These are phyloP conservation scores for Plasmodium billcollinsi DNA, from an alignment of 169 alveolate genomes.

Conservation along the genomic window DNA sequence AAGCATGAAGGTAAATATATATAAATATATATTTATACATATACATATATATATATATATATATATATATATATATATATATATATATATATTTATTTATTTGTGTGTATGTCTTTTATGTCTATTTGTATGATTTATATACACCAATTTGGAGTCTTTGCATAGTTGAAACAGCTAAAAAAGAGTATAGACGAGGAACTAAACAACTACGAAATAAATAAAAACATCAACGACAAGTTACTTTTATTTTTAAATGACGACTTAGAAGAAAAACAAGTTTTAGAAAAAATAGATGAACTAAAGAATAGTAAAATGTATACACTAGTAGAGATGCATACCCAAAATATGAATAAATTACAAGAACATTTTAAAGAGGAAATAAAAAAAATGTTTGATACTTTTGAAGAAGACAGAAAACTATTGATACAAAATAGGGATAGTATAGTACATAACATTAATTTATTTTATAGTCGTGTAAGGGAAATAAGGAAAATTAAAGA, in stretches of 20 bases:
- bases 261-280: conserved; percentile 30
- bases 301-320: conserved; percentile 30
- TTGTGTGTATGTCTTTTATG: not conserved
- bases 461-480: conserved; percentile 45
- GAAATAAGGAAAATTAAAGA: no score
- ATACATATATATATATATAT: no score
- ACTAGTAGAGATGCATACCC: conserved; percentile 41
- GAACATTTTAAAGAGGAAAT: conserved; percentile 51
- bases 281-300: conserved; percentile 48
- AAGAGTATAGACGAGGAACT: conserved; percentile 53
- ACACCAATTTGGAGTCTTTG: not conserved
- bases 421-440: conserved; percentile 19
- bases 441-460: conserved; percentile 43
- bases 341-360: conserved; percentile 40
- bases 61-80: not conserved
- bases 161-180: conserved; percentile 49
- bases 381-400: conserved; percentile 19
- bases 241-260: conserved; percentile 42
- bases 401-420: conserved; percentile 52
- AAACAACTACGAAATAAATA: conserved; percentile 46
- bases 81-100: not conserved
- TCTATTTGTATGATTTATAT: not conserved
- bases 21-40: not conserved
- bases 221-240: conserved; percentile 52
- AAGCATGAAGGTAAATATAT: conserved; percentile 16